Conservation (phyloP, 2,329 filamentous ascomycete species). For the Penicillium sclerotigenum region DNA sequence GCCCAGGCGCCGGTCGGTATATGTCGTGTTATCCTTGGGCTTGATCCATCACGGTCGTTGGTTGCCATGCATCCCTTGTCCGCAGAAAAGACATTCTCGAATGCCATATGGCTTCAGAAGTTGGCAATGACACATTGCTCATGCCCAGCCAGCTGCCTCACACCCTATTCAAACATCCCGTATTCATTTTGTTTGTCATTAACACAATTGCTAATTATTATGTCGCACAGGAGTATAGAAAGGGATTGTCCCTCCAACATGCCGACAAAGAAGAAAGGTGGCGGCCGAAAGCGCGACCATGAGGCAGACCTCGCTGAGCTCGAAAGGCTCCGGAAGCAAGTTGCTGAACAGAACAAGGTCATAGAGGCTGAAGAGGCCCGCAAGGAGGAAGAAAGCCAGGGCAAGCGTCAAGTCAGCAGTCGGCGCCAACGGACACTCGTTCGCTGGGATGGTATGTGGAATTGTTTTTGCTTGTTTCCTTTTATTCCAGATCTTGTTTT, state of each 20-base stretch:
- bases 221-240: background rate
- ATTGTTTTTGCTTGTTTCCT: background rate
- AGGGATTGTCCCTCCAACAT: background rate
- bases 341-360: background rate
- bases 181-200: background rate
- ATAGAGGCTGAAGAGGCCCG: background rate
- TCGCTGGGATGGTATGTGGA: conserved; percentile 44
- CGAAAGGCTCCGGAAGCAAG: background rate
- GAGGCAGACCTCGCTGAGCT: background rate
- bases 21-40: too few species aligned
- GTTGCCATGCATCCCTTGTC: background rate
- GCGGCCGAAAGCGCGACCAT: background rate
- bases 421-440: conserved; percentile 36
- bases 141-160: background rate
- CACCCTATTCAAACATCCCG: background rate
- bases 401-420: background rate
- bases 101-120: background rate
- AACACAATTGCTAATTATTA: background rate
- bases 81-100: background rate
- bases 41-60: background rate
- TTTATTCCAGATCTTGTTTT: background rate
- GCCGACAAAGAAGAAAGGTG: background rate
- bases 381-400: background rate
- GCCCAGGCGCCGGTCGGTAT: too few species aligned
- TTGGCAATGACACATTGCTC: background rate